phyloP scores from a whole-genome alignment of 768 basidiomycete species.

The Boletus huronensis region DNA sequence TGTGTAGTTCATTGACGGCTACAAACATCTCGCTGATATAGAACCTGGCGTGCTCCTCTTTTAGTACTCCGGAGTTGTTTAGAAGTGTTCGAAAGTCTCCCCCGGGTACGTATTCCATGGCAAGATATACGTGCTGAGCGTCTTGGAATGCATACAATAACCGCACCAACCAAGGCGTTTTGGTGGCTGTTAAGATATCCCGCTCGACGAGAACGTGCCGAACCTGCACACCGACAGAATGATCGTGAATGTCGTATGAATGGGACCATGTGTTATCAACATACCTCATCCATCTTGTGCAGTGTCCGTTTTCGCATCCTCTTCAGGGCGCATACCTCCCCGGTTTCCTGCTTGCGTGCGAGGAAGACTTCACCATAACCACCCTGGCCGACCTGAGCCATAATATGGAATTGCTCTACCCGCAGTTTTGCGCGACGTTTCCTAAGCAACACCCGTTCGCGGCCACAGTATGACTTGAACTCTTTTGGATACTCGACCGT shows the following conservation, averaged over 20 bases:
- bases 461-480: conserved; percentile 88
- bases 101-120: conserved; percentile 99
- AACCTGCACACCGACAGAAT: conserved; percentile 47
- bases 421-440: conserved; percentile 89
- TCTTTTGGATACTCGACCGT: conserved; percentile 64
- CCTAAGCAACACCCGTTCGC: conserved; percentile 90
- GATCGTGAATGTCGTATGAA: not conserved
- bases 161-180: conserved; percentile 95
- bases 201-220: conserved; percentile 98
- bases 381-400: conserved; percentile 97
- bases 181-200: conserved; percentile 95
- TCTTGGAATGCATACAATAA: conserved; percentile 98
- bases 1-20: conserved; percentile 90
- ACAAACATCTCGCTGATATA: conserved; percentile 99
- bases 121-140: conserved; percentile 83
- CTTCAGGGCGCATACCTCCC: conserved; percentile 95
- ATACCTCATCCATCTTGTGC: conserved; percentile 97
- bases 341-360: conserved; percentile 91
- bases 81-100: conserved; percentile 97
- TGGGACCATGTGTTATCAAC: conserved; percentile 3
- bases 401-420: conserved; percentile 96
- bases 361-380: conserved; percentile 98
- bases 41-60: conserved; percentile 94
- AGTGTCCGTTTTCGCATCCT: conserved; percentile 94
- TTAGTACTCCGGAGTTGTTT: conserved; percentile 96